These are phyloP conservation scores for Durusdinium trenchii DNA, from an alignment of 73 alveolate species.

Conservation along the genomic window DNA sequence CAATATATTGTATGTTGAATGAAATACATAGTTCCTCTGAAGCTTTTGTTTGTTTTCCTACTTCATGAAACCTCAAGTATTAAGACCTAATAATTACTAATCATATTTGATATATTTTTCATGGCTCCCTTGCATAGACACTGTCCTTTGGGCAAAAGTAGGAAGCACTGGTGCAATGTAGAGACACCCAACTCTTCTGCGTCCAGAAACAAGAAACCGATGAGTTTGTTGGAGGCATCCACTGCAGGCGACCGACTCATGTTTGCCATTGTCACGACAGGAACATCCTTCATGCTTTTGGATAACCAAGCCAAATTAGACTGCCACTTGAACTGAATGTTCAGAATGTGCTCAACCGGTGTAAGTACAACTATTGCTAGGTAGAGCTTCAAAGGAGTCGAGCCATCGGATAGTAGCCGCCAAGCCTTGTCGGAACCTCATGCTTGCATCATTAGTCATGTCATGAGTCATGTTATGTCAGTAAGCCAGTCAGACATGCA, in stretches of 20 bases:
- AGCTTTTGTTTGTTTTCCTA: background rate
- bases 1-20: background rate
- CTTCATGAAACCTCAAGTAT: background rate
- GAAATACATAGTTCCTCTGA: background rate
- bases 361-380: background rate
- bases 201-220: background rate
- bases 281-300: background rate
- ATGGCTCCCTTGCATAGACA: background rate
- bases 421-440: constrained; percentile 28
- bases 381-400: background rate
- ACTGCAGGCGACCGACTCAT: background rate
- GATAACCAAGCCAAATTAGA: background rate
- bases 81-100: background rate
- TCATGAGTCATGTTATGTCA: too few relatives aligned
- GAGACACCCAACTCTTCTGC: background rate
- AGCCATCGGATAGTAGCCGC: background rate
- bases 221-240: background rate
- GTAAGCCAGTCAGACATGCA: too few relatives aligned
- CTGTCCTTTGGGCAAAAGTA: background rate
- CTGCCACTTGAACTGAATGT: background rate
- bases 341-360: background rate
- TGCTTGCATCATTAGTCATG: too few relatives aligned
- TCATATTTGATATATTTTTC: too few relatives aligned
- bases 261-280: background rate
- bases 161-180: background rate